Evolutionary conservation across 805 yeast species (phyloP).

Genomic region (Wickerhamiella qilinensis): DNA sequence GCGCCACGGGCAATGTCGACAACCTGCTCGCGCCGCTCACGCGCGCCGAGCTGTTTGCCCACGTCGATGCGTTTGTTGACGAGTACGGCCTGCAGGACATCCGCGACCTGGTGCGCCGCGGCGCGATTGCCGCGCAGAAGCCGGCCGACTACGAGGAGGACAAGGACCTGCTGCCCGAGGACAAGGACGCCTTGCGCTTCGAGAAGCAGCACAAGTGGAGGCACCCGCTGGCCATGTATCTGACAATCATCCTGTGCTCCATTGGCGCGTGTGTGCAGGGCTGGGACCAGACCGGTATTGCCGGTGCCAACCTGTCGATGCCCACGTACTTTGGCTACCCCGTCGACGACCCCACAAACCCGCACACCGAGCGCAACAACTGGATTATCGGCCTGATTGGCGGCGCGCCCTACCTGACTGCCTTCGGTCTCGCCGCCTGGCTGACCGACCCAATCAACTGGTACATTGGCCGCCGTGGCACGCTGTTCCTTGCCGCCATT

Average conservation of each 20-base stretch:
- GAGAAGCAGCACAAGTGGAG: constrained; percentile 34
- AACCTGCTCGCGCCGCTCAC: constrained; percentile 17
- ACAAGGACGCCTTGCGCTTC: constrained; percentile 20
- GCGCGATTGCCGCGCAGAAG: constrained; percentile 40
- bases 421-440: constrained; percentile 33
- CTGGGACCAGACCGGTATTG: constrained; percentile 57
- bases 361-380: constrained; percentile 15
- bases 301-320: constrained; percentile 47
- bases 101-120: constrained; percentile 19
- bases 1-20: constrained; percentile 3
- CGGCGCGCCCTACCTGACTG: constrained; percentile 43
- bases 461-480: constrained; percentile 39
- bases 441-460: constrained; percentile 36
- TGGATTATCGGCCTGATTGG: constrained; percentile 44
- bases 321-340: constrained; percentile 30
- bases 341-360: constrained; percentile 7
- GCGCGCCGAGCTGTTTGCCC: constrained; percentile 12
- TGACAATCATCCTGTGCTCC: constrained; percentile 42
- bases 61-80: constrained; percentile 14
- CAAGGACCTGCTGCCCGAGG: constrained; percentile 19
- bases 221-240: constrained; percentile 27
- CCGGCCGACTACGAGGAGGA: constrained; percentile 20
- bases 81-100: constrained; percentile 15
- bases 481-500: constrained; percentile 23
- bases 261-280: constrained; percentile 59